Conservation (phyloP, 1,139 yeast genomes). For the Nakaseomyces sp. region DNA sequence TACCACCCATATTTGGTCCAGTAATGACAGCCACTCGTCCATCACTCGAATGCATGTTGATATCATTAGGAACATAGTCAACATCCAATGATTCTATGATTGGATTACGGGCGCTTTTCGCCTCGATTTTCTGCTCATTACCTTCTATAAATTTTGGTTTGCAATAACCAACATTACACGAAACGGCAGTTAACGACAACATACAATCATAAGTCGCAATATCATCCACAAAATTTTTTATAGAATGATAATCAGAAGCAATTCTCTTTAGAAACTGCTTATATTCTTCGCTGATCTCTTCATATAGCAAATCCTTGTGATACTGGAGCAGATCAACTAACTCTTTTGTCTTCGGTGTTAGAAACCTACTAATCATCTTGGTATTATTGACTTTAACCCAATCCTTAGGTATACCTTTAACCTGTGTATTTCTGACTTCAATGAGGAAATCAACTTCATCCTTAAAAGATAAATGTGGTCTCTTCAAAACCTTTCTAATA, state of each 20-base stretch:
- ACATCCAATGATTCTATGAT: slow-evolving; percentile 50
- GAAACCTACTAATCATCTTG: slow-evolving; percentile 58
- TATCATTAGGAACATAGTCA: slow-evolving; percentile 63
- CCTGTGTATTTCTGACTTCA: slow-evolving; percentile 58
- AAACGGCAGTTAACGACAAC: slow-evolving; percentile 56
- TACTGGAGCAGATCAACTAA: slow-evolving; percentile 51
- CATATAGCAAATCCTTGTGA: slow-evolving; percentile 50
- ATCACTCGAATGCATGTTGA: slow-evolving; percentile 38
- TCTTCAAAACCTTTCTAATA: slow-evolving; percentile 40
- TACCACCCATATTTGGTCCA: slow-evolving; percentile 55
- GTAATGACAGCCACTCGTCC: slow-evolving; percentile 54
- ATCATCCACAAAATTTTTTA: slow-evolving; percentile 43
- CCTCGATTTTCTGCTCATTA: slow-evolving; percentile 39
- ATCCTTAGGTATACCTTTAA: slow-evolving; percentile 51
- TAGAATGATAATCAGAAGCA: slow-evolving; percentile 40
- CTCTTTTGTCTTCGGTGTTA: slow-evolving; percentile 49
- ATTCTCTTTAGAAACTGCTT: slow-evolving; percentile 41
- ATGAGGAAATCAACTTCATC: slow-evolving; percentile 61
- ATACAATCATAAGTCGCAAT: slow-evolving; percentile 67
- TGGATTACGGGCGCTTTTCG: slow-evolving; percentile 67
- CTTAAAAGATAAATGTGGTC: slow-evolving; percentile 53
- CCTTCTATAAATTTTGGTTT: slow-evolving; percentile 49
- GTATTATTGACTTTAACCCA: slow-evolving; percentile 78
- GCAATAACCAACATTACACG: slow-evolving; percentile 40
- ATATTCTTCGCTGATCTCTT: slow-evolving; percentile 51